Evolutionary conservation across 768 basidiomycete species (phyloP).

Genomic region (Boletus eberwhitei): DNA sequence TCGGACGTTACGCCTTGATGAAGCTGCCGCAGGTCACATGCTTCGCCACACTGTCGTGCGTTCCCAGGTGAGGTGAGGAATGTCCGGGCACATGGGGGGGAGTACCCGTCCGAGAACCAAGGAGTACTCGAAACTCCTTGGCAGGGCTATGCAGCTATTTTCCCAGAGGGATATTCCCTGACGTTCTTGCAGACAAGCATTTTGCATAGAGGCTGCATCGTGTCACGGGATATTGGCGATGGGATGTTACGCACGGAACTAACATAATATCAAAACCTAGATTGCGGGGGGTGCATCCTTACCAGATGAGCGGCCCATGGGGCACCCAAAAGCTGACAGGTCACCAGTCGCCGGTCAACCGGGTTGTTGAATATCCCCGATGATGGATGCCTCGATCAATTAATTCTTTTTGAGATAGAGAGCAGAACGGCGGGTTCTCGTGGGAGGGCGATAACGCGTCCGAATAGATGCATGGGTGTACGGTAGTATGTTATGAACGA

Average conservation of each 20-base stretch:
- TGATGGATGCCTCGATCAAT: neutral
- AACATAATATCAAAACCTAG: neutral
- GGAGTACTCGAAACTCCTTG: neutral
- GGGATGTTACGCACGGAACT: neutral
- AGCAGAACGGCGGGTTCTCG: neutral
- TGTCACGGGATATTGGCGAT: neutral
- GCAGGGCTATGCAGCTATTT: neutral
- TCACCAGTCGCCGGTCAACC: neutral
- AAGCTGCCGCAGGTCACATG: neutral
- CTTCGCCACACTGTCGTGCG: neutral
- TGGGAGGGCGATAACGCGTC: neutral
- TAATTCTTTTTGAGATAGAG: neutral
- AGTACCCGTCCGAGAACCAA: neutral
- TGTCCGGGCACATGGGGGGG: neutral
- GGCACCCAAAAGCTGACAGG: neutral
- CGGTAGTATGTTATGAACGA: neutral
- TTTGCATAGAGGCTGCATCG: neutral
- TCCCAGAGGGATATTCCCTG: neutral
- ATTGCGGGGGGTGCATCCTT: neutral
- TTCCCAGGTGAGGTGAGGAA: neutral
- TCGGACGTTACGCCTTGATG: neutral
- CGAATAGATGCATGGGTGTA: neutral
- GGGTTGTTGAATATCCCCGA: neutral
- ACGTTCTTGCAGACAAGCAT: neutral
- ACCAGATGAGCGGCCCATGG: neutral